phyloP scores from a whole-genome alignment of 192 early-diverging fungal genomes.

The Backusella sp. region DNA sequence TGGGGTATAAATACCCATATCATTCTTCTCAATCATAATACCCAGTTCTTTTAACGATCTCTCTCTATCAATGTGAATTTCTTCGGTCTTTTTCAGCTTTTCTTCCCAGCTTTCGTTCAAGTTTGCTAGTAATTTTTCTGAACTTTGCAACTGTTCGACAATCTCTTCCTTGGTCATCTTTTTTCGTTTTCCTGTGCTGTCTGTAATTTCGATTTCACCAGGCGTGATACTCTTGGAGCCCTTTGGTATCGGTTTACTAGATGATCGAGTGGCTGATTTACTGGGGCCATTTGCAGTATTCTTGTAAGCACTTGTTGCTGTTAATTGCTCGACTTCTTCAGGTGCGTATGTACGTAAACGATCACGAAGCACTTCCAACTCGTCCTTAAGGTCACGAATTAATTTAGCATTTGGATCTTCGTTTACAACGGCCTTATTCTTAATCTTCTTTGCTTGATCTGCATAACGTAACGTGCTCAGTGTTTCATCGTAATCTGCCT shows the following conservation, averaged over 20 bases:
- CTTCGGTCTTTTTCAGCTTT: constrained; percentile 62
- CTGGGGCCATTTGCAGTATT: background rate
- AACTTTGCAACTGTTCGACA: constrained; percentile 66
- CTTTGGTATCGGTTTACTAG: background rate
- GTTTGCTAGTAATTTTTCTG: constrained; percentile 74
- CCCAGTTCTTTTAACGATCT: constrained; percentile 63
- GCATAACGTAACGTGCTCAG: constrained; percentile 76
- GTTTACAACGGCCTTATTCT: constrained; percentile 79
- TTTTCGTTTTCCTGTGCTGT: constrained; percentile 24
- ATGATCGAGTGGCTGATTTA: background rate
- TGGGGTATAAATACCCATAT: constrained; percentile 63
- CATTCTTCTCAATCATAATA: constrained; percentile 55
- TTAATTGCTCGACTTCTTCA: constrained; percentile 35
- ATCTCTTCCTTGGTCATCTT: constrained; percentile 45
- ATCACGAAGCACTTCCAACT: constrained; percentile 56
- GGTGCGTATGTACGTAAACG: constrained; percentile 41
- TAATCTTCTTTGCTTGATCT: constrained; percentile 78
- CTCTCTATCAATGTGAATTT: constrained; percentile 60
- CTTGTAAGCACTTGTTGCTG: constrained; percentile 24
- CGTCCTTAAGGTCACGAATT: constrained; percentile 71
- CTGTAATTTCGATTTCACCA: constrained; percentile 27
- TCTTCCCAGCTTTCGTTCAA: constrained; percentile 75
- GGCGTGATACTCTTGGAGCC: constrained; percentile 2
- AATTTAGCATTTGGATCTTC: constrained; percentile 68
- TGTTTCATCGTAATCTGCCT: constrained; percentile 61